phyloP scores from a whole-genome alignment of 1,139 yeast species.

The Yamadazyma sp. region DNA sequence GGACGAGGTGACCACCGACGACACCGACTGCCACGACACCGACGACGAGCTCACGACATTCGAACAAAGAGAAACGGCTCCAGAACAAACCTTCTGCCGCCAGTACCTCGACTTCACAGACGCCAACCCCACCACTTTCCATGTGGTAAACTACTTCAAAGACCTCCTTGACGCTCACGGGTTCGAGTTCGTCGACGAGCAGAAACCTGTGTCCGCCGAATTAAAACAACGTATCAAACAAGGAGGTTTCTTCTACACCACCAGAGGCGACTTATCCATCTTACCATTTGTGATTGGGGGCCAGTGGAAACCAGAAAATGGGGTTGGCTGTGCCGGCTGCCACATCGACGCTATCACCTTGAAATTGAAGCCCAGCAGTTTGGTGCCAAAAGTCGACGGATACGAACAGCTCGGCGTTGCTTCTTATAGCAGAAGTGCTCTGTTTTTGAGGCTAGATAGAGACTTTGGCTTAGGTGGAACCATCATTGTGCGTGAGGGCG shows the following conservation, averaged over 20 bases:
- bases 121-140: conserved; percentile 61
- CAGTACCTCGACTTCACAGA: conserved; percentile 51
- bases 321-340: conserved; percentile 59
- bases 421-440: conserved; percentile 62
- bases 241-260: conserved; percentile 47
- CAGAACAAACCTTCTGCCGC: not conserved
- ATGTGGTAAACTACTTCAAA: conserved; percentile 50
- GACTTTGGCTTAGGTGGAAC: conserved; percentile 70
- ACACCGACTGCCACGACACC: not conserved
- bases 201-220: conserved; percentile 27
- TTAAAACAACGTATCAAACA: conserved; percentile 33
- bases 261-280: conserved; percentile 55
- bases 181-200: conserved; percentile 54
- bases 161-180: conserved; percentile 47
- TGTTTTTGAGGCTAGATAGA: conserved; percentile 61
- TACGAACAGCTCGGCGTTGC: conserved; percentile 66
- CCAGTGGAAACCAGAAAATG: conserved; percentile 54
- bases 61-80: not conserved
- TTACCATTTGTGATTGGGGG: conserved; percentile 59
- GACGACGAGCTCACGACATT: not conserved
- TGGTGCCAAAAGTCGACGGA: conserved; percentile 50
- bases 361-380: conserved; percentile 57
- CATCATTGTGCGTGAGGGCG: conserved; percentile 41
- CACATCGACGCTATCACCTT: conserved; percentile 63
- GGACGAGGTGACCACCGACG: conserved; percentile 14